These are phyloP conservation scores for Eucalyptus regnans DNA, from an alignment of 345 rosid species.

Conservation along the genomic window DNA sequence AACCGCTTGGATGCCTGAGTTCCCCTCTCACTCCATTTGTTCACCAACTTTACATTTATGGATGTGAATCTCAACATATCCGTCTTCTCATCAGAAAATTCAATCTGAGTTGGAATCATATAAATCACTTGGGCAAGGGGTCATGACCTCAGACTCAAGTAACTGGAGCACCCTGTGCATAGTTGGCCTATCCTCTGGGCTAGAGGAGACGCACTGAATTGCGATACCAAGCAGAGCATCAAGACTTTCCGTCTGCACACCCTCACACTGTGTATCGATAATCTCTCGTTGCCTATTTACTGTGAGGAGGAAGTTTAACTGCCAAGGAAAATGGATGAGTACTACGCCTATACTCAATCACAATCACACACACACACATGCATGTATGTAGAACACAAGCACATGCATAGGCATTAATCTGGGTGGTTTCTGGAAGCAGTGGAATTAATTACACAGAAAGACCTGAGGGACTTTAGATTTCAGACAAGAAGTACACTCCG, in stretches of 20 bases:
- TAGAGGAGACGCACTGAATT: constrained; percentile 63
- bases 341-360: background rate
- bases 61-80: background rate
- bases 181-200: constrained; percentile 85
- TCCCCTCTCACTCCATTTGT: background rate
- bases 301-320: constrained; percentile 70
- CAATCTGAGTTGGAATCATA: constrained; percentile 89
- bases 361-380: background rate
- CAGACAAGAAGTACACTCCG: background rate
- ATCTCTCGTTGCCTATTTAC: constrained; percentile 72
- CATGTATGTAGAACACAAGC: background rate
- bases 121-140: constrained; percentile 97
- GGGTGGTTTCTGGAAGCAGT: background rate
- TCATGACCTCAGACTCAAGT: constrained; percentile 95
- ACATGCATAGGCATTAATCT: background rate
- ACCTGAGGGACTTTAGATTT: background rate
- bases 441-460: background rate
- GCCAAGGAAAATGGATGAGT: constrained; percentile 9
- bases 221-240: constrained; percentile 82
- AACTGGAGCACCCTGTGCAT: constrained; percentile 95
- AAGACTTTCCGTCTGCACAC: constrained; percentile 63
- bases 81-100: background rate
- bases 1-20: background rate
- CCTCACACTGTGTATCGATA: constrained; percentile 61
- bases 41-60: background rate